These are phyloP conservation scores for Saccharomycopsis vini DNA, from an alignment of 805 yeast species.

Conservation along the genomic window DNA sequence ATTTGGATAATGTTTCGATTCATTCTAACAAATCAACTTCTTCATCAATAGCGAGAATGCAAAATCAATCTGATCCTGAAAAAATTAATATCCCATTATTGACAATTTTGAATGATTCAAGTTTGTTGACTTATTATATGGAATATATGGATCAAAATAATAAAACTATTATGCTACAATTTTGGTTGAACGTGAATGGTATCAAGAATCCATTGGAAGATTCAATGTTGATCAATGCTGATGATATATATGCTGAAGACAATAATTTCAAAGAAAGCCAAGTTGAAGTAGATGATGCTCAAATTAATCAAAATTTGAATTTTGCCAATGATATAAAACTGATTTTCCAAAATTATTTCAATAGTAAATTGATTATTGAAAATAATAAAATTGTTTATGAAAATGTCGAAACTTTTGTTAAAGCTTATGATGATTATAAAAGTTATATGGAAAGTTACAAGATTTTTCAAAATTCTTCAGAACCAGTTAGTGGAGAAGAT, in stretches of 20 bases:
- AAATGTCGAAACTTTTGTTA: constrained; percentile 16
- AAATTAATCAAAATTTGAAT: constrained; percentile 6
- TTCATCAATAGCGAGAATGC: not conserved
- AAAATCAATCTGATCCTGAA: not conserved
- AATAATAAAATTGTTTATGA: constrained; percentile 18
- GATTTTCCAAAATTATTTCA: constrained; percentile 17
- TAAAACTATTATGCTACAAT: constrained; percentile 41
- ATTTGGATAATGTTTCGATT: constrained; percentile 7
- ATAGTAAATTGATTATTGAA: constrained; percentile 15
- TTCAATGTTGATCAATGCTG: constrained; percentile 12
- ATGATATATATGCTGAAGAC: constrained; percentile 18
- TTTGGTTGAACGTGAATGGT: constrained; percentile 59
- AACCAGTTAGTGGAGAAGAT: constrained; percentile 1
- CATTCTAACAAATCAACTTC: not conserved
- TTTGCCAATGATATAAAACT: constrained; percentile 17
- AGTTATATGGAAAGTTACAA: constrained; percentile 20
- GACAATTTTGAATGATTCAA: constrained; percentile 40
- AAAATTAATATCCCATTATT: constrained; percentile 25
- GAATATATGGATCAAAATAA: constrained; percentile 47
- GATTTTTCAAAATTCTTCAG: constrained; percentile 11
- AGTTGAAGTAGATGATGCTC: constrained; percentile 8
- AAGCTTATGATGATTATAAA: constrained; percentile 9
- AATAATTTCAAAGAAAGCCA: constrained; percentile 13
- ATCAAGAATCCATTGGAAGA: constrained; percentile 67
- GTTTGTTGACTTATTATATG: constrained; percentile 40